Conservation (phyloP, 306 rosid genomes). For the Glycine tomentella region DNA sequence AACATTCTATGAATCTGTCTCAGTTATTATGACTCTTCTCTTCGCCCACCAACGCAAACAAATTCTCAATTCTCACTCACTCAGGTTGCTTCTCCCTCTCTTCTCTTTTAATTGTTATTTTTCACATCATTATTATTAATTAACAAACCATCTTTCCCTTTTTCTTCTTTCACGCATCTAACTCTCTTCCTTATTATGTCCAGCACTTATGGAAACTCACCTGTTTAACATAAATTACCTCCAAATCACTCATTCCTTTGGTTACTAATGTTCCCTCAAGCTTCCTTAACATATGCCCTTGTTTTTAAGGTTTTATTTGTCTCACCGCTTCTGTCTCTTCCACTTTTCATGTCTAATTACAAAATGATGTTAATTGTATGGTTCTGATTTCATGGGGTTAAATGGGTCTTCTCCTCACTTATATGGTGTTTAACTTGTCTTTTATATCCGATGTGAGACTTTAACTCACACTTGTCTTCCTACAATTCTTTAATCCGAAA, state of each 20-base stretch:
- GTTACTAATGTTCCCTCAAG: background rate
- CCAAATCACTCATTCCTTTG: constrained; percentile 15
- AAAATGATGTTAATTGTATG: background rate
- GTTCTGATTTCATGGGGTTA: constrained; percentile 17
- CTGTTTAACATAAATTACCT: constrained; percentile 10
- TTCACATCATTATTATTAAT: background rate
- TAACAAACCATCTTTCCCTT: too few relatives aligned
- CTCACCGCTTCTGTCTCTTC: background rate
- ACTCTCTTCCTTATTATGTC: background rate
- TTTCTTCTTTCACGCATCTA: background rate
- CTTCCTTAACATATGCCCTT: too few relatives aligned
- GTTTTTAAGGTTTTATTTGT: background rate
- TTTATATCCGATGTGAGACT: too few relatives aligned
- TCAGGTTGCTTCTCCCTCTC: background rate
- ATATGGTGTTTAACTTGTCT: too few relatives aligned
- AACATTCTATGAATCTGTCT: too few relatives aligned
- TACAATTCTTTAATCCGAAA: too few relatives aligned
- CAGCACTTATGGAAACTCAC: constrained; percentile 3
- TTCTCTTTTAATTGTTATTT: background rate
- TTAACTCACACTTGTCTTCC: too few relatives aligned
- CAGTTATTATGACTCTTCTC: too few relatives aligned
- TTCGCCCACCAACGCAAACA: too few relatives aligned
- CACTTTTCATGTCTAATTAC: background rate
- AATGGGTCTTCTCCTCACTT: too few relatives aligned
- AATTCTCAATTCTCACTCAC: background rate